These are phyloP conservation scores for Agaricales sp. DNA, from an alignment of 1,284 basidiomycete genomes.

Conservation along the genomic window DNA sequence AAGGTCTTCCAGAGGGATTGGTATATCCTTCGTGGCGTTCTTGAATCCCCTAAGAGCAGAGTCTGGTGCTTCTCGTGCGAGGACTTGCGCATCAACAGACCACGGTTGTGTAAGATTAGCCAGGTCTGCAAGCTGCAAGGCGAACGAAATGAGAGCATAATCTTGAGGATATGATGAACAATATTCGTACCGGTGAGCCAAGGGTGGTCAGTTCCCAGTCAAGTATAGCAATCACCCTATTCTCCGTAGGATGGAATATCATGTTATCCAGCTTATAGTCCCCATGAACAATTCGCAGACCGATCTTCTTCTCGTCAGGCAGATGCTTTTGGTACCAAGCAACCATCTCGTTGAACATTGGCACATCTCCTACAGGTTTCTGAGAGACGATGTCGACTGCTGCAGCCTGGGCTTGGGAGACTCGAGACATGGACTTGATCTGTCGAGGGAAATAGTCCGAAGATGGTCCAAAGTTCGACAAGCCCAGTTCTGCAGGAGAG, in stretches of 20 bases:
- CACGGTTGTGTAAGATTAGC: conserved; percentile 86
- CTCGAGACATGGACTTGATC: conserved; percentile 72
- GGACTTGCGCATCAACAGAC: conserved; percentile 45
- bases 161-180: neutral
- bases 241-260: conserved; percentile 88
- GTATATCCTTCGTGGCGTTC: conserved; percentile 42
- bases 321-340: conserved; percentile 69
- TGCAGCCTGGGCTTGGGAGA: conserved; percentile 65
- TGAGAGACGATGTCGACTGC: conserved; percentile 56
- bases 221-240: conserved; percentile 86
- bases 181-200: conserved; percentile 60
- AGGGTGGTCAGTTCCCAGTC: conserved; percentile 97
- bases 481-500: conserved; percentile 56
- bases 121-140: conserved; percentile 74
- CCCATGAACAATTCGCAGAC: conserved; percentile 81
- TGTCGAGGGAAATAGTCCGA: conserved; percentile 87
- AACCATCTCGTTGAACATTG: conserved; percentile 63
- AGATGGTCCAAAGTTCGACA: conserved; percentile 71
- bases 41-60: conserved; percentile 46
- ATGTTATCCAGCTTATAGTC: conserved; percentile 97
- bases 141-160: conserved; percentile 2
- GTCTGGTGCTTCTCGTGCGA: conserved; percentile 17
- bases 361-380: conserved; percentile 55
- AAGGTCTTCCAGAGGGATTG: conserved; percentile 64
- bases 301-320: conserved; percentile 64